Conservation (phyloP, 768 basidiomycete species). For the Collybiopsis confluens region DNA sequence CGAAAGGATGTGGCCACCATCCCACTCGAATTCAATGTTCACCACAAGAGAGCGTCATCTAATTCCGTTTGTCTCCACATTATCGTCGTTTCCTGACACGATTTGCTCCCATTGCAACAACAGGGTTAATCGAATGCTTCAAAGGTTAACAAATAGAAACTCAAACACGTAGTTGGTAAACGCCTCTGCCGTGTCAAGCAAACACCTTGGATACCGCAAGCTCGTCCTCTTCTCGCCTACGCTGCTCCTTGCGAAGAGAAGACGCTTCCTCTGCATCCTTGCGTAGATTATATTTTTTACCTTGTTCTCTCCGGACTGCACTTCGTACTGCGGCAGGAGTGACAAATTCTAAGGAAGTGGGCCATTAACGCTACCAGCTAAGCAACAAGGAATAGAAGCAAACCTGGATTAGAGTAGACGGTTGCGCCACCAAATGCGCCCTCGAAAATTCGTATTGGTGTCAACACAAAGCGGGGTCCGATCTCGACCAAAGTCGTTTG, state of each 20-base stretch:
- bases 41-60: too few species aligned
- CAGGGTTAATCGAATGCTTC: too few species aligned
- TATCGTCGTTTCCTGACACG: too few species aligned
- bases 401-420: slow-evolving; percentile 93
- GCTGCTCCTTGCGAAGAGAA: slow-evolving; percentile 55
- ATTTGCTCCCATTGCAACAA: too few species aligned
- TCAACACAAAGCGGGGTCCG: slow-evolving; percentile 94
- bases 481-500: slow-evolving; percentile 92
- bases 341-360: slow-evolving; percentile 68
- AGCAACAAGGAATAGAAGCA: slow-evolving; percentile 13
- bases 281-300: slow-evolving; percentile 75
- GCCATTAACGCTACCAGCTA: neutral
- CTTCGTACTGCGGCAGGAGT: slow-evolving; percentile 82
- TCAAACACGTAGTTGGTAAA: too few species aligned
- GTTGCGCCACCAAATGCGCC: slow-evolving; percentile 95
- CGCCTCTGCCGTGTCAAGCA: slow-evolving; percentile 41
- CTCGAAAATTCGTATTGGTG: slow-evolving; percentile 97
- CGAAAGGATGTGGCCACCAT: too few species aligned
- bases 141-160: neutral
- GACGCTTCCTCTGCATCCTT: slow-evolving; percentile 76
- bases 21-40: too few species aligned
- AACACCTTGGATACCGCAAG: slow-evolving; percentile 89
- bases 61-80: too few species aligned
- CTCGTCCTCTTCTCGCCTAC: slow-evolving; percentile 67
- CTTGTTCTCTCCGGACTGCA: slow-evolving; percentile 63